phyloP scores from a whole-genome alignment of 192 early-diverging fungal genomes.

The Rhizoclosmatium globosum region DNA sequence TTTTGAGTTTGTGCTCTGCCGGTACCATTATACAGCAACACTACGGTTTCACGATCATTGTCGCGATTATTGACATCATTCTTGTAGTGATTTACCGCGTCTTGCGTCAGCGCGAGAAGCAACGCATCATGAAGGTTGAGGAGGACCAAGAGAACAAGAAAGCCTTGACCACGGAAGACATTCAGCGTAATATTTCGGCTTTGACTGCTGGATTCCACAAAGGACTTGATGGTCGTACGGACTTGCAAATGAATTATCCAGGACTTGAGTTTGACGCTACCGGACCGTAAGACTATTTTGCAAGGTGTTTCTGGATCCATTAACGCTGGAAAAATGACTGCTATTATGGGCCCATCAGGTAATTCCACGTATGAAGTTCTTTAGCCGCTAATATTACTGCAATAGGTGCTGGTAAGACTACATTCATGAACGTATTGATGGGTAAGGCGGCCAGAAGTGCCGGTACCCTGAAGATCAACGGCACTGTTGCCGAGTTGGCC shows the following conservation, averaged over 20 bases:
- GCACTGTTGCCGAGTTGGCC: slow-evolving; percentile 37
- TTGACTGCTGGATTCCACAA: slow-evolving; percentile 31
- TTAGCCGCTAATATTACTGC: too few species aligned
- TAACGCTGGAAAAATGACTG: slow-evolving; percentile 76
- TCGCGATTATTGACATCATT: slow-evolving; percentile 33
- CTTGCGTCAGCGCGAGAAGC: slow-evolving; percentile 25
- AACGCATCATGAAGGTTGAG: neutral
- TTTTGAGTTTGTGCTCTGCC: slow-evolving; percentile 42
- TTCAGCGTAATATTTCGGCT: slow-evolving; percentile 6
- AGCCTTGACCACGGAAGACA: neutral
- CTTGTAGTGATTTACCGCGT: slow-evolving; percentile 33
- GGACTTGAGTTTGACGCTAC: slow-evolving; percentile 46
- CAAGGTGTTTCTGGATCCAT: slow-evolving; percentile 76
- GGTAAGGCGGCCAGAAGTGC: slow-evolving; percentile 45
- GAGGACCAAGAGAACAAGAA: neutral
- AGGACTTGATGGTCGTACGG: slow-evolving; percentile 18
- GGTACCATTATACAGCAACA: slow-evolving; percentile 35
- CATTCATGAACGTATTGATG: slow-evolving; percentile 54
- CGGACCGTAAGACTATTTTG: slow-evolving; percentile 65
- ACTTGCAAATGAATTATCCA: slow-evolving; percentile 51
- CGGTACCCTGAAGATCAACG: slow-evolving; percentile 46
- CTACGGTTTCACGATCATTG: slow-evolving; percentile 31
- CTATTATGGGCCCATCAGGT: slow-evolving; percentile 93
- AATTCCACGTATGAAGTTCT: neutral
- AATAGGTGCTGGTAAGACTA: slow-evolving; percentile 47